Percentiles rank a stretch among this genome's conserved stretches.
Evolutionary conservation across 371 early-diverging fungal genomes (phyloP).

Genomic region (Mucor irregularis): DNA sequence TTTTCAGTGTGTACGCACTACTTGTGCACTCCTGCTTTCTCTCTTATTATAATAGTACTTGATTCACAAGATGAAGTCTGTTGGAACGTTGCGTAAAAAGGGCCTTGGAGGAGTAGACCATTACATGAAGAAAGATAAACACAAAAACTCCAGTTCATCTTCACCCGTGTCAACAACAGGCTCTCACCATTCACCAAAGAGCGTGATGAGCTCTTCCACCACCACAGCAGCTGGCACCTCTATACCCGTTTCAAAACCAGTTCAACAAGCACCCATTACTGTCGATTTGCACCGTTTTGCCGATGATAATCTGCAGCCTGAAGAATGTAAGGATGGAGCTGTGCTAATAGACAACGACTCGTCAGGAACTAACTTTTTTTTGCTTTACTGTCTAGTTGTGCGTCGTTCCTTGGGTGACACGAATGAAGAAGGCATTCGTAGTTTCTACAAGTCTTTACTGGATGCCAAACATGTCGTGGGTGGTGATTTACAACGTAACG

Average conservation of each 20-base stretch:
- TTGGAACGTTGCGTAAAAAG: constrained; percentile 22
- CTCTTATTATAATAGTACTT: too few relatives aligned
- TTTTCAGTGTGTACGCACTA: too few relatives aligned
- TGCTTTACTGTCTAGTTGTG: constrained; percentile 38
- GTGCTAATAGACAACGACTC: not conserved
- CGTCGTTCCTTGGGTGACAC: constrained; percentile 53
- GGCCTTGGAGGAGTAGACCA: constrained; percentile 19
- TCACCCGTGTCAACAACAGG: not conserved
- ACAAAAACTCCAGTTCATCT: not conserved
- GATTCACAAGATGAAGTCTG: constrained; percentile 18
- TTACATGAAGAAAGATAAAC: constrained; percentile 20
- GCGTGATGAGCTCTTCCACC: not conserved
- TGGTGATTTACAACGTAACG: constrained; percentile 83
- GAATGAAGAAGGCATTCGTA: constrained; percentile 65
- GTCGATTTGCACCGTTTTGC: constrained; percentile 51
- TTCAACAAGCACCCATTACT: constrained; percentile 28
- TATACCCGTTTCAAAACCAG: not conserved
- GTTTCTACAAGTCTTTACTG: constrained; percentile 58
- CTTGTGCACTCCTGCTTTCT: too few relatives aligned
- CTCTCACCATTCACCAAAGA: not conserved
- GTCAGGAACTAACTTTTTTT: not conserved
- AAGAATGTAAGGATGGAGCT: constrained; percentile 37
- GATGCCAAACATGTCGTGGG: constrained; percentile 82
- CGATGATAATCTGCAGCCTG: constrained; percentile 44
- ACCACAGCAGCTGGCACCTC: not conserved